Evolutionary conservation across 176 grass and related monocot genomes (phyloP).

Genomic region (Aegilops sharonensis): DNA sequence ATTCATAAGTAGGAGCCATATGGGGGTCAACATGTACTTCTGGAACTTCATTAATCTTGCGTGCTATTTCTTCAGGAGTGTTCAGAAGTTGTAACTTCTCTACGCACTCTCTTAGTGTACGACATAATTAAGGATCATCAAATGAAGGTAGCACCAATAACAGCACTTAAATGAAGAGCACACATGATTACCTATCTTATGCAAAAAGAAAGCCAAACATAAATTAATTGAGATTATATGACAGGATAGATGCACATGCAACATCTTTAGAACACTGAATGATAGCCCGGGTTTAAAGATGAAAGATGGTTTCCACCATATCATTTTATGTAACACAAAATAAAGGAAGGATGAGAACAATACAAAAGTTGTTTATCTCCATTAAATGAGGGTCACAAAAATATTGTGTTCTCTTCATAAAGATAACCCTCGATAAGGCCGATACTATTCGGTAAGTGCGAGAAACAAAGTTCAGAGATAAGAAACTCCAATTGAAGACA

Average conservation of each 20-base stretch:
- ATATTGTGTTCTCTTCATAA: conserved; percentile 21
- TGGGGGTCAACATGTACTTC: conserved; percentile 73
- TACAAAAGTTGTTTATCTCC: background rate
- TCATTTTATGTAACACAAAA: conserved; percentile 23
- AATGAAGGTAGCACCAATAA: conserved; percentile 9
- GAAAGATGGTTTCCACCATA: background rate
- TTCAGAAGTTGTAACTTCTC: conserved; percentile 84
- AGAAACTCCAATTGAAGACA: background rate
- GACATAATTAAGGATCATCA: conserved; percentile 63
- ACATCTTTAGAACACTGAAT: conserved; percentile 6
- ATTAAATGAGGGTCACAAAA: conserved; percentile 22
- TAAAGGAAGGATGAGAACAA: conserved; percentile 12
- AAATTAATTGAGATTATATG: conserved; percentile 1
- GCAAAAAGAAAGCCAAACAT: background rate
- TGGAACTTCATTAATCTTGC: conserved; percentile 71
- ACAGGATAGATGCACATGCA: conserved; percentile 8
- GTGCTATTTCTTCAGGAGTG: conserved; percentile 76
- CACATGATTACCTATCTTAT: background rate
- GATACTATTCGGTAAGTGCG: background rate
- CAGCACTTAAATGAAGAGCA: background rate
- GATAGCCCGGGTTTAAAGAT: background rate
- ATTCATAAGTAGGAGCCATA: conserved; percentile 91
- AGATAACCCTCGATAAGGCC: background rate
- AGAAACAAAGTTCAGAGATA: background rate
- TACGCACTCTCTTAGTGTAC: conserved; percentile 87